Conservation (phyloP, 345 rosid genomes). For the Hibiscus syriacus region DNA sequence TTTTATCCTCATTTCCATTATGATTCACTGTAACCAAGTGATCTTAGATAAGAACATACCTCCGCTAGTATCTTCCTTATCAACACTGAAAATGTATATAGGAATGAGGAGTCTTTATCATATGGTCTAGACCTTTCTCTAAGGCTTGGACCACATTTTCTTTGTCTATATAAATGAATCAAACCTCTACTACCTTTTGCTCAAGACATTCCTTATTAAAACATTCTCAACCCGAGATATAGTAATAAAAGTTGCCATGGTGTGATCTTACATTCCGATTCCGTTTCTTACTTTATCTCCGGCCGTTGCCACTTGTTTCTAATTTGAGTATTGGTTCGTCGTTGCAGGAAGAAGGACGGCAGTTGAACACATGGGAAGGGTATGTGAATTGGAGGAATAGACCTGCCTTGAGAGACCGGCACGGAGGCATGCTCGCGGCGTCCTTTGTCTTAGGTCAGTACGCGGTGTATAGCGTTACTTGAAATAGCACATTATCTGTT, state of each 20-base stretch:
- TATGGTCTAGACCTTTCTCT: slow-evolving; percentile 45
- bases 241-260: slow-evolving; percentile 18
- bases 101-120: slow-evolving; percentile 27
- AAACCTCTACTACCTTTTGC: slow-evolving; percentile 6
- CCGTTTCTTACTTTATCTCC: neutral
- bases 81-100: slow-evolving; percentile 4
- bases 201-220: too few species aligned
- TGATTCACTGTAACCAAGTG: slow-evolving; percentile 3
- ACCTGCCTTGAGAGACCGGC: slow-evolving; percentile 52
- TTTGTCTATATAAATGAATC: slow-evolving; percentile 21
- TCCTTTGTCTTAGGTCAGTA: slow-evolving; percentile 53
- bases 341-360: slow-evolving; percentile 42
- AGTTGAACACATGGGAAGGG: slow-evolving; percentile 54
- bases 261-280: neutral
- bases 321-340: neutral
- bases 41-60: neutral
- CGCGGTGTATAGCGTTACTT: neutral
- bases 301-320: neutral
- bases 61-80: neutral
- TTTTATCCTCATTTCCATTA: neutral
- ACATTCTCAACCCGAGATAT: neutral
- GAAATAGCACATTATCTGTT: neutral
- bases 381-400: slow-evolving; percentile 57
- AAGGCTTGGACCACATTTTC: slow-evolving; percentile 36
- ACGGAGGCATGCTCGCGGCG: slow-evolving; percentile 76